phyloP scores from a whole-genome alignment of 495 filamentous ascomycete genomes.

The Neurospora terricola region DNA sequence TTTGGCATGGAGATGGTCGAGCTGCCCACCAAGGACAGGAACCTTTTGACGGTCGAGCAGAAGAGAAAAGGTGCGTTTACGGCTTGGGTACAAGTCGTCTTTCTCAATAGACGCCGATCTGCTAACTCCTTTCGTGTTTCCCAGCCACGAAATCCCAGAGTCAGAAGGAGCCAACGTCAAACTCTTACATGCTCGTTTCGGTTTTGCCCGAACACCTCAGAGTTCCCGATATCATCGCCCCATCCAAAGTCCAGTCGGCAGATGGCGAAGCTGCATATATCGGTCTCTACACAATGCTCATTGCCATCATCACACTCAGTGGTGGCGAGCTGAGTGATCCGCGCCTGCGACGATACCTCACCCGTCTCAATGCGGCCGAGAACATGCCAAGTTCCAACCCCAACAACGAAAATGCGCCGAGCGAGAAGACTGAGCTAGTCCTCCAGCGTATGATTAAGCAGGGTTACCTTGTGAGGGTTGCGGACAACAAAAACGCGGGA shows the following conservation, averaged over 20 bases:
- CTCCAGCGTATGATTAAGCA: constrained; percentile 68
- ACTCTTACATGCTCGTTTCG: constrained; percentile 66
- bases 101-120: neutral
- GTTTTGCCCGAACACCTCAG: constrained; percentile 57
- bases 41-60: constrained; percentile 68
- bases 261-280: constrained; percentile 66
- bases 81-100: neutral
- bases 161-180: constrained; percentile 41
- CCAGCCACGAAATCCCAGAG: constrained; percentile 33
- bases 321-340: constrained; percentile 64
- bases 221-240: constrained; percentile 53
- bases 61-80: constrained; percentile 41
- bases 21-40: constrained; percentile 73
- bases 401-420: constrained; percentile 47
- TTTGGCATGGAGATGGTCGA: constrained; percentile 88
- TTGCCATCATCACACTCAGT: constrained; percentile 59
- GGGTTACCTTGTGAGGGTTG: constrained; percentile 69
- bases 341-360: constrained; percentile 63
- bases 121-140: constrained; percentile 8
- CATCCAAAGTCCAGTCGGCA: constrained; percentile 52
- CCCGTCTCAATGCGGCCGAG: constrained; percentile 62
- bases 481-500: constrained; percentile 42
- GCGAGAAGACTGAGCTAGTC: constrained; percentile 63
- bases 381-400: constrained; percentile 42
- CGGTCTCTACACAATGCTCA: constrained; percentile 68